Base-by-base conservation (phyloP, 768 basidiomycete species). In the Clitopilus hobsonii region DNA sequence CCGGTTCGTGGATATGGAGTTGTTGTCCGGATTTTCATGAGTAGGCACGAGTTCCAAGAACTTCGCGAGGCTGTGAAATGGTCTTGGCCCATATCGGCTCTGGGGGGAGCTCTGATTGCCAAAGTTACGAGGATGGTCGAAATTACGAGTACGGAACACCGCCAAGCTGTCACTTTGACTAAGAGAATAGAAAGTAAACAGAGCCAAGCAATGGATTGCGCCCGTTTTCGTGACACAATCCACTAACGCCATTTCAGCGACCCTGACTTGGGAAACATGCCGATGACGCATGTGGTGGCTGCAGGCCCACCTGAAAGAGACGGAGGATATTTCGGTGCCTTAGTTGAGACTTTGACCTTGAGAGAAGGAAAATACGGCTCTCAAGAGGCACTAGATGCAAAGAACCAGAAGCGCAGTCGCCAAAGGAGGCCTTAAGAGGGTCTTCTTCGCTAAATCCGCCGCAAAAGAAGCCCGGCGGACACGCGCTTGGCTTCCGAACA, bases 401-500 rank as follows among this genome's bases (percentile, higher is more conserved):
- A 11, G 32, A 11, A 36, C 32, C 8, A n/a, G 32, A n/a, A 36
- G n/a, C 13, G 32, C n/a, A 14, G 32, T 3, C 10, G 8, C n/a
- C 32, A 11, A 36, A 36, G 32, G 32, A 36, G 10, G n/a, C n/a
- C n/a, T n/a, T n/a, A n/a, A n/a, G 32, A 36, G n/a, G 32, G n/a
- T n/a, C 13, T n/a, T 48, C 13, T 25, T 45, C 41, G 22, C 41
- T 20, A 45, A 45, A 45, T 6, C 32, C 27, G 49, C 22, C 38
- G 32, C 38, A 24, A 56, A 51, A 24, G 23, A 25, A 20, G 51
- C 13, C 38, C 32, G 32, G 28, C 30, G 23, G 45, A 58, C 29
- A 55, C 23, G 13, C 6, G 36, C 57, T 58, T 58, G 57, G 57
- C 57, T 49, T 48, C 57, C 57, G 57, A 55, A 58, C 51, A 57